Percentiles rank a stretch among this genome's conserved stretches.
These are phyloP conservation scores for Psilocybe tampanensis DNA, from an alignment of 768 basidiomycete genomes.

Conservation along the genomic window DNA sequence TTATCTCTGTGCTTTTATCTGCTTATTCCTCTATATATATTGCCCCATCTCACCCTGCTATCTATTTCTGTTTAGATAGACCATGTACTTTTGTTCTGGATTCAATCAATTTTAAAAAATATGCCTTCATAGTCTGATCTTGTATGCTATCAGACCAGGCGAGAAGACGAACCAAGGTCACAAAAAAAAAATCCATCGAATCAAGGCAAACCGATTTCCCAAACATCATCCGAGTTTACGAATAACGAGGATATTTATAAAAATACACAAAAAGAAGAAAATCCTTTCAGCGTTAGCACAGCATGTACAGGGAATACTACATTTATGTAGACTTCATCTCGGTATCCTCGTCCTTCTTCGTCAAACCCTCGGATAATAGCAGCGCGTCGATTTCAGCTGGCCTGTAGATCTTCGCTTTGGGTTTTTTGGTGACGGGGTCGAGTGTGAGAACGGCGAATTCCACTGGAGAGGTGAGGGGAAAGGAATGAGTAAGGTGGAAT, in stretches of 20 bases:
- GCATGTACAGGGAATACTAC: too few relatives aligned
- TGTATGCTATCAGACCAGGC: too few relatives aligned
- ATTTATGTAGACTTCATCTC: conserved; percentile 67
- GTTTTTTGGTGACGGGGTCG: conserved; percentile 73
- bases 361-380: conserved; percentile 76
- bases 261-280: conserved; percentile 25
- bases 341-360: conserved; percentile 84
- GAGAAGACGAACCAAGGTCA: too few relatives aligned
- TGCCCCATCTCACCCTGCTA: not conserved
- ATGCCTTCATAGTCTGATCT: too few relatives aligned
- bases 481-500: not conserved
- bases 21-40: not conserved
- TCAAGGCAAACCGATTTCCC: too few relatives aligned
- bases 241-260: not conserved
- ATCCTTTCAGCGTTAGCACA: too few relatives aligned
- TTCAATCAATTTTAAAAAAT: not conserved
- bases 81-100: not conserved
- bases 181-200: too few relatives aligned
- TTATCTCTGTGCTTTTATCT: not conserved
- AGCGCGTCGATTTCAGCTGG: conserved; percentile 88
- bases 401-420: conserved; percentile 89
- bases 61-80: too few relatives aligned
- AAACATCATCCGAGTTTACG: not conserved
- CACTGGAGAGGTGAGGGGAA: conserved; percentile 56
- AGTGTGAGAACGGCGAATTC: conserved; percentile 95